phyloP scores from a whole-genome alignment of 805 yeast genomes.

The Suhomyces kilbournensis region DNA sequence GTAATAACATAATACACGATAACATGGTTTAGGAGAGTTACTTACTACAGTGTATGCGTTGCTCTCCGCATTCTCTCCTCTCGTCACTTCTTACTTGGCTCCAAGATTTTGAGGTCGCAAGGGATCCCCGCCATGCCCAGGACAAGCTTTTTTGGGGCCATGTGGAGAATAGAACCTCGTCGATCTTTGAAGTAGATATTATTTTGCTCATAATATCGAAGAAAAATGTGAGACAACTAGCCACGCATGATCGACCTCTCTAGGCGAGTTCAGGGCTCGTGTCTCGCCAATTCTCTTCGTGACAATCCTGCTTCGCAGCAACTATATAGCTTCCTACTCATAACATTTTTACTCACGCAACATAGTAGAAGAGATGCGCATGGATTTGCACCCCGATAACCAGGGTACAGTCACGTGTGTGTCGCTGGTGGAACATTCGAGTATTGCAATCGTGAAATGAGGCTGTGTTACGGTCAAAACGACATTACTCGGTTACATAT shows the following conservation, averaged over 20 bases:
- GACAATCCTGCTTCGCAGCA: background rate
- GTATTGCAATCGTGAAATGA: background rate
- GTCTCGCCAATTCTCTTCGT: background rate
- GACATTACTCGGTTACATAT: background rate
- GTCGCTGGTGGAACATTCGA: background rate
- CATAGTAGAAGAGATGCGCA: background rate
- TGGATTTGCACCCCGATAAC: background rate
- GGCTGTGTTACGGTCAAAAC: background rate
- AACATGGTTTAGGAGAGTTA: background rate
- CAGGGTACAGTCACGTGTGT: background rate
- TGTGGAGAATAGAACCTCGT: background rate
- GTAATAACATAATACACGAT: background rate
- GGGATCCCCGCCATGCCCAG: background rate
- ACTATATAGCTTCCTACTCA: background rate
- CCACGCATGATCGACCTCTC: background rate
- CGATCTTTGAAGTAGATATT: background rate
- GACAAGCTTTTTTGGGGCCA: background rate
- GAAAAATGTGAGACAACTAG: background rate
- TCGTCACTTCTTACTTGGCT: background rate
- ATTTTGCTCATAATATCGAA: background rate
- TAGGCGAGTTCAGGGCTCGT: background rate
- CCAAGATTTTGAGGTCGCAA: background rate
- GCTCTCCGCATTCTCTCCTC: background rate
- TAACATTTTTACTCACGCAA: background rate
- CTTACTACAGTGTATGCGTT: background rate